phyloP scores from a whole-genome alignment of 495 filamentous ascomycete genomes.

The Penicillium bialowiezense region DNA sequence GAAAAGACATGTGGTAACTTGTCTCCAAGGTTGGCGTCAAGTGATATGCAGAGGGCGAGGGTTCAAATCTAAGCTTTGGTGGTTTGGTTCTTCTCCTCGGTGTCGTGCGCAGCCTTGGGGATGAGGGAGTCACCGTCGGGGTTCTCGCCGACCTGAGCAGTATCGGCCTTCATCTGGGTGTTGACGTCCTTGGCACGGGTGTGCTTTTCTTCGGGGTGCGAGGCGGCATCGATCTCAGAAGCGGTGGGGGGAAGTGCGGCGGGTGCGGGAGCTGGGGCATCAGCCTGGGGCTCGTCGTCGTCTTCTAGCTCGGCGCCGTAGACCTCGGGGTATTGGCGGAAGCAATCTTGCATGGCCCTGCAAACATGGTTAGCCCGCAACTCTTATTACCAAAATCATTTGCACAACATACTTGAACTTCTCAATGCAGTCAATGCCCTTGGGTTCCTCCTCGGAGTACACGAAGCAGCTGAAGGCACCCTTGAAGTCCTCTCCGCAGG shows the following conservation, averaged over 20 bases:
- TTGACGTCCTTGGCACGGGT: conserved; percentile 24
- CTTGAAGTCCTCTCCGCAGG: conserved; percentile 93
- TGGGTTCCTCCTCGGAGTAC: conserved; percentile 89
- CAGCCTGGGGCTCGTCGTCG: conserved; percentile 59
- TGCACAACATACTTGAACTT: conserved; percentile 76
- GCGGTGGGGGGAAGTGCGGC: conserved; percentile 13
- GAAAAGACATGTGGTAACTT: conserved; percentile 9
- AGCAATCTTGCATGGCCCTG: conserved; percentile 96
- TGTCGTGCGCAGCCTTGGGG: conserved; percentile 51
- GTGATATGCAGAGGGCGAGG: conserved; percentile 6
- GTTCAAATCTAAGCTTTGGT: conserved; percentile 29
- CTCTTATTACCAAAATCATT: not conserved
- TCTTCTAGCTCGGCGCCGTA: conserved; percentile 89
- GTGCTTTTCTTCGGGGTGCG: conserved; percentile 25
- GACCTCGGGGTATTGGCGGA: conserved; percentile 83
- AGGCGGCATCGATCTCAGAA: conserved; percentile 15
- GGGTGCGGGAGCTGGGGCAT: conserved; percentile 8
- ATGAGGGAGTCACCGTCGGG: conserved; percentile 44
- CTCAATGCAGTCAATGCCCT: conserved; percentile 97
- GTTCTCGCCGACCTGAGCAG: conserved; percentile 17
- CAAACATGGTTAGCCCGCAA: conserved; percentile 9
- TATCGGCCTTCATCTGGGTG: conserved; percentile 22
- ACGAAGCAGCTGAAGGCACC: conserved; percentile 97
- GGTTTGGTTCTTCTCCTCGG: conserved; percentile 29
- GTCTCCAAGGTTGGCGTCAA: conserved; percentile 8